Percentiles rank a stretch among this genome's conserved stretches.
Evolutionary conservation across 768 basidiomycete genomes (phyloP).

Genomic region (Tephrocybe sp.): DNA sequence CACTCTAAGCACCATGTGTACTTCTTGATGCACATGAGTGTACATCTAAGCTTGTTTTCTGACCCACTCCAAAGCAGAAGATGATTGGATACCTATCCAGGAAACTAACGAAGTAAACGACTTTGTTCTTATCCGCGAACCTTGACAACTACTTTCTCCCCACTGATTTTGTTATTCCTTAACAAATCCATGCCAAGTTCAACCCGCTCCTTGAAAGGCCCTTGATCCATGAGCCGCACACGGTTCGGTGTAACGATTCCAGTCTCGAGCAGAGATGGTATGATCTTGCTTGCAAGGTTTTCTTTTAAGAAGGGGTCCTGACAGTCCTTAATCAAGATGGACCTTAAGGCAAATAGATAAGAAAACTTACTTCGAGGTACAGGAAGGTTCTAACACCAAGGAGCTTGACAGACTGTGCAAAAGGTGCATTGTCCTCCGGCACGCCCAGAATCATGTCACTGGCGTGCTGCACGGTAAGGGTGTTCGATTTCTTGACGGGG

Average conservation of each 20-base stretch:
- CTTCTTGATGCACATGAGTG: no score
- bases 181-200: slow-evolving; percentile 40
- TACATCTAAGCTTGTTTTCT: no score
- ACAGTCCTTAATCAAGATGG: background rate
- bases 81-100: no score
- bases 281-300: slow-evolving; percentile 43
- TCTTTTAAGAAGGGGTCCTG: slow-evolving; percentile 38
- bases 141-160: slow-evolving; percentile 48
- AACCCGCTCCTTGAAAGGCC: slow-evolving; percentile 39
- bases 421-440: slow-evolving; percentile 32
- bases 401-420: slow-evolving; percentile 32
- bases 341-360: background rate
- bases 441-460: slow-evolving; percentile 30
- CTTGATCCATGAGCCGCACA: slow-evolving; percentile 38
- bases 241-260: slow-evolving; percentile 40
- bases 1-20: no score
- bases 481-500: slow-evolving; percentile 44
- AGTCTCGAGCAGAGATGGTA: slow-evolving; percentile 36
- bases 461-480: slow-evolving; percentile 25
- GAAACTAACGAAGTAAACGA: no score
- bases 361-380: slow-evolving; percentile 35
- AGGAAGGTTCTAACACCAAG: slow-evolving; percentile 39
- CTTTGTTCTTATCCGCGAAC: slow-evolving; percentile 14
- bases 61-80: no score
- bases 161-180: slow-evolving; percentile 44